Base-by-base conservation (phyloP, 2,329 filamentous ascomycete genomes). In the Paecilomyces niveus region DNA sequence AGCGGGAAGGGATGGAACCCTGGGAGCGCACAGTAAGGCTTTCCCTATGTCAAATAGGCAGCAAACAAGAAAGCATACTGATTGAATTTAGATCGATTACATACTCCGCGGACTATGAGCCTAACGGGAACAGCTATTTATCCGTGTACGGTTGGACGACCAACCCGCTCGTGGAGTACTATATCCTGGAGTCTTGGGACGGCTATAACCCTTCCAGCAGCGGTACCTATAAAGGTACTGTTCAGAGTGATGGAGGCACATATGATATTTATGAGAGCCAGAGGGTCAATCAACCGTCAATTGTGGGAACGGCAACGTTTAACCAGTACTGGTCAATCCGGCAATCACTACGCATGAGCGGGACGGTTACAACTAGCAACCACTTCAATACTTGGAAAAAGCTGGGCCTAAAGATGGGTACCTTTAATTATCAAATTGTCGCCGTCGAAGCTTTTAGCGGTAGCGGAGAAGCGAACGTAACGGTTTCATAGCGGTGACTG, bases 251-350 rank as follows among this genome's bases (percentile, higher is more conserved):
- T 58, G 74, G 74, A 8, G 64, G 62, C 3, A 70, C 64, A 10
- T 77, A 77, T 61, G 63, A 73, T 33, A 71, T 76, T 59, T 76
- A 74, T 60, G 68, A 68, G n/a, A 61, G 70, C 49, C 63, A 66
- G 11, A 75, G 71, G 8, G 65, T 65, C 49, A 73, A 78, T 57
- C 65, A 69, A 33, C 73, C 76, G 7, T 76, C 74, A 0, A 76
- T 78, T 49, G 56, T 63, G 1, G 74, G 74, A 8, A 75, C 71
- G 10, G 60, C 65, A 1, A 78, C 74, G 7, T 78, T 78, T 61
- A 65, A 67, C 29, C 75, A 78, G 64, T 78, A 73, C 64, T 76
- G 71, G 70, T 76, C 73, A n/a, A 70, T 78, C 39, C 70, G 76
- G 7, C 67, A 63, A 11, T 64, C 24, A 54, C 73, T 71, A 64